Conservation (phyloP, 495 filamentous ascomycete genomes). For the Copromyces sp. region DNA sequence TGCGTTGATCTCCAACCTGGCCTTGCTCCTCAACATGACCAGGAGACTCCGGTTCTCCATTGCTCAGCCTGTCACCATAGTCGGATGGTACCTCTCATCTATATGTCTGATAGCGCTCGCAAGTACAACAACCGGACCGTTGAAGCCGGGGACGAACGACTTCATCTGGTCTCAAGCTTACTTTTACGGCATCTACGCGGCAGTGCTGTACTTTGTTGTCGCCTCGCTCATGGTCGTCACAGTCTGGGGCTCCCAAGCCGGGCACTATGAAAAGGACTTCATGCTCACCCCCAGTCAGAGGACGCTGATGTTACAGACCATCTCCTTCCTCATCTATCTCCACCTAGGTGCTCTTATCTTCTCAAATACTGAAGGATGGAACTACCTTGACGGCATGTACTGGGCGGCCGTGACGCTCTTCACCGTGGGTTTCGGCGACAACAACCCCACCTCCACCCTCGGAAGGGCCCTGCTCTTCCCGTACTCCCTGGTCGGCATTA, state of each 20-base stretch:
- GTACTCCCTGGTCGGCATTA: slow-evolving; percentile 69
- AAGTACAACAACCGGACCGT: slow-evolving; percentile 40
- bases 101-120: slow-evolving; percentile 51
- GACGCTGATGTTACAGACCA: slow-evolving; percentile 83
- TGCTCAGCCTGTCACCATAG: slow-evolving; percentile 59
- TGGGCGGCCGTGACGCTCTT: slow-evolving; percentile 79
- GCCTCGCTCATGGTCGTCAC: slow-evolving; percentile 61
- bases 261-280: slow-evolving; percentile 60
- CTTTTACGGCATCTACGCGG: slow-evolving; percentile 73
- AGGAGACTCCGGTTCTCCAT: slow-evolving; percentile 65
- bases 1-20: slow-evolving; percentile 61
- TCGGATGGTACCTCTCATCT: slow-evolving; percentile 55
- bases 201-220: slow-evolving; percentile 65
- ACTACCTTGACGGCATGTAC: slow-evolving; percentile 68
- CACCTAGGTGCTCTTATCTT: slow-evolving; percentile 65
- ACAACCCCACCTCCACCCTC: slow-evolving; percentile 41
- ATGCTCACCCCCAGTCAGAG: slow-evolving; percentile 63
- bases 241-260: slow-evolving; percentile 50
- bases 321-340: slow-evolving; percentile 65
- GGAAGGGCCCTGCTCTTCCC: slow-evolving; percentile 66
- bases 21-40: slow-evolving; percentile 78
- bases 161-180: slow-evolving; percentile 61
- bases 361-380: slow-evolving; percentile 63
- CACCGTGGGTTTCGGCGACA: slow-evolving; percentile 73
- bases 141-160: slow-evolving; percentile 34